Evolutionary conservation across 2,329 filamentous ascomycete genomes (phyloP), one percentile per base, ranked within the genome.

Genomic region (Xylogone sp.): DNA sequence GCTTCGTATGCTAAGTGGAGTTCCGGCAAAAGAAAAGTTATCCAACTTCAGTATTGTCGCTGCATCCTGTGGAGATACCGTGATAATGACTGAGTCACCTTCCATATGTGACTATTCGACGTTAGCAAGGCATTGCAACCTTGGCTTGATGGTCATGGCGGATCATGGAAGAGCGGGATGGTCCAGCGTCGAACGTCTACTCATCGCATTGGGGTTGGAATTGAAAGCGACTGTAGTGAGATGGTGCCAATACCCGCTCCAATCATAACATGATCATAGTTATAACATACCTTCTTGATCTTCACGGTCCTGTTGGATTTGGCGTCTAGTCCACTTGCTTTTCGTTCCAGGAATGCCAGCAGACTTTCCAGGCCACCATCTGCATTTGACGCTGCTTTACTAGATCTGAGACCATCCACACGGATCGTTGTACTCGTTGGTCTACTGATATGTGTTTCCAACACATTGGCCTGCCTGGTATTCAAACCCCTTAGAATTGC

Each of bases 251-350:
- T 60, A 57, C 58, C 57, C 55, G 51, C 57, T 55, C 54, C 52
- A 63, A 61, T 68, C 62, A 68, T 63, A 64, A 62, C 63, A 71
- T 71, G 74, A 73, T 73, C 66, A 67, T 62, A 65, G 66, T 65
- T 59, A 62, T 69, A 70, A 87, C 86, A 82, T 88, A 91, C 88
- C 84, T 90, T 89, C 73, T 82, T 84, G 57, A 92, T 84, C 66
- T 77, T 83, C 61, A 88, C 74, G 59, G 75, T 73, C 48, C 54
- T 62, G 27, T 61, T 62, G 48, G 62, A 62, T 62, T 78, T 75
- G 63, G 72, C 64, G 54, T 68, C 63, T 65, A 82, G 74, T 57
- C 75, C 71, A 50, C 77, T 76, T 45, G 86, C 79, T 68, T 90
- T 90, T 62, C 84, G 82, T 70, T 90, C 85, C 56, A 91, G 70